A percentile compares a stretch with the other conserved stretches of the same genome.
These are phyloP conservation scores for Mortierella sp. DNA, from an alignment of 371 early-diverging fungal genomes.

Conservation along the genomic window DNA sequence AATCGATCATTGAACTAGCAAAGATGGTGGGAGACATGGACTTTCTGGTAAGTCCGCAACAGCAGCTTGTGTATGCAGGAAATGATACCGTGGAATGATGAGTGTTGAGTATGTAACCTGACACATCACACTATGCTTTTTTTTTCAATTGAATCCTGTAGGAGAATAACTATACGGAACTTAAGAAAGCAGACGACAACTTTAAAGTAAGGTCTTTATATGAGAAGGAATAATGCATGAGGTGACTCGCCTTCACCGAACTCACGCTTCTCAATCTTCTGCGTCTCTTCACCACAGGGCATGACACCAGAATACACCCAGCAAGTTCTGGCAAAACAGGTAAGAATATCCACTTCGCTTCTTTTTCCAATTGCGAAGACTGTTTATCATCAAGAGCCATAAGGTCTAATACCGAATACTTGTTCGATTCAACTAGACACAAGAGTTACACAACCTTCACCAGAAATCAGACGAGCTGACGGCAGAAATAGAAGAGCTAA, in stretches of 20 bases:
- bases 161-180: constrained; percentile 24
- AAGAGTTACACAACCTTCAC: constrained; percentile 46
- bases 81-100: background rate
- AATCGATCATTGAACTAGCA: background rate
- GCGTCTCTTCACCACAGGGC: constrained; percentile 24
- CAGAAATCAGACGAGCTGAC: constrained; percentile 48
- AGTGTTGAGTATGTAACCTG: background rate
- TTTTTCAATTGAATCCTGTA: background rate
- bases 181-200: constrained; percentile 34
- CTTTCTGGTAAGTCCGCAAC: background rate
- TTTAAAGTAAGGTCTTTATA: constrained; percentile 9
- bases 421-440: constrained; percentile 29
- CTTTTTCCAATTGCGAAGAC: background rate
- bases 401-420: background rate
- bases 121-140: background rate
- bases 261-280: background rate
- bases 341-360: background rate
- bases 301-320: constrained; percentile 56
- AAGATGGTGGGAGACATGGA: background rate
- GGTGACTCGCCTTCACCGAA: constrained; percentile 4
- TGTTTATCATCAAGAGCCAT: background rate
- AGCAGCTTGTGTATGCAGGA: background rate
- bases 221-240: constrained; percentile 6
- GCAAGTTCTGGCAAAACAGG: constrained; percentile 40
- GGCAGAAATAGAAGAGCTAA: constrained; percentile 43